Conservation (phyloP, 495 filamentous ascomycete genomes). For the Hypoxylon fragiforme region DNA sequence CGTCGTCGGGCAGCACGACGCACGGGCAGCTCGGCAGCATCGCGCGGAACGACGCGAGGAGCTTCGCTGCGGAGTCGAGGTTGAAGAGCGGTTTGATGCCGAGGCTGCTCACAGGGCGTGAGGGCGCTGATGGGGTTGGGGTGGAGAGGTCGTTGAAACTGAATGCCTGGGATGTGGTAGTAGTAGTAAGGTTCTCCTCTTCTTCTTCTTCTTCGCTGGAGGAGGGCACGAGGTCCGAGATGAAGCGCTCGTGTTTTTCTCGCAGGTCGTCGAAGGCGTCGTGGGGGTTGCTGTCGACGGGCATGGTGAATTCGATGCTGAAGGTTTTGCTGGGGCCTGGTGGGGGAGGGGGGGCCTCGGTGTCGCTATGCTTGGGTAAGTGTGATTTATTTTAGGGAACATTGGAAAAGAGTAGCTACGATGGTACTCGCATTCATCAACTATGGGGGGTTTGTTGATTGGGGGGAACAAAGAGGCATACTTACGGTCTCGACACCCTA, state of each 20-base stretch:
- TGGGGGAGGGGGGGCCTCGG: slow-evolving; percentile 30
- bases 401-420: too few species aligned
- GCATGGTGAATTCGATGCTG: slow-evolving; percentile 54
- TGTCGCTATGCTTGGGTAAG: slow-evolving; percentile 17
- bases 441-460: not conserved
- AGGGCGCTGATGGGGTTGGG: slow-evolving; percentile 25
- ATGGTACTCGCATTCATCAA: not conserved
- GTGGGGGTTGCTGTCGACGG: slow-evolving; percentile 33
- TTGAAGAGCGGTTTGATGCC: slow-evolving; percentile 53
- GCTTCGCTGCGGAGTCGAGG: slow-evolving; percentile 45
- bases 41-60: slow-evolving; percentile 43
- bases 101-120: slow-evolving; percentile 32
- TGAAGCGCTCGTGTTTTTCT: slow-evolving; percentile 40
- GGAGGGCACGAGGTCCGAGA: slow-evolving; percentile 39
- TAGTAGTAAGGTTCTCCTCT: slow-evolving; percentile 25
- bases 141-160: slow-evolving; percentile 41
- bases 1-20: slow-evolving; percentile 38
- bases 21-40: slow-evolving; percentile 50
- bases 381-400: slow-evolving; percentile 2
- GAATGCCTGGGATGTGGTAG: slow-evolving; percentile 13
- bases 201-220: slow-evolving; percentile 25
- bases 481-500: slow-evolving; percentile 42
- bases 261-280: slow-evolving; percentile 43
- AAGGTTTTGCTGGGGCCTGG: slow-evolving; percentile 53
- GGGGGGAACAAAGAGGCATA: not conserved